Conservation (phyloP, 2,329 filamentous ascomycete species). For the Cryphonectria japonica region DNA sequence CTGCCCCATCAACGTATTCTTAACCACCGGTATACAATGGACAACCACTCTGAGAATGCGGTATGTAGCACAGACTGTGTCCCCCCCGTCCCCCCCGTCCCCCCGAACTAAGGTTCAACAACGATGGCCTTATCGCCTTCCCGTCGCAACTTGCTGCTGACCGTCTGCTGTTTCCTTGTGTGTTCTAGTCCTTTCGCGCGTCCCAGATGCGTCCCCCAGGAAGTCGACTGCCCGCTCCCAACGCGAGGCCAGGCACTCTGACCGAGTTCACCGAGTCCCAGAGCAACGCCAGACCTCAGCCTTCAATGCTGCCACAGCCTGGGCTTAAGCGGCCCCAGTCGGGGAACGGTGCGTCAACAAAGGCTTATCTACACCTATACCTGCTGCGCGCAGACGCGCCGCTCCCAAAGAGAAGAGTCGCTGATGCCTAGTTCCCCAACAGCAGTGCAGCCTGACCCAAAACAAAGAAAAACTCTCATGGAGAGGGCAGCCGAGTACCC, state of each 20-base stretch:
- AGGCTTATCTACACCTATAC: background rate
- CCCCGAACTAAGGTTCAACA: background rate
- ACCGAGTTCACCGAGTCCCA: slow-evolving; percentile 64
- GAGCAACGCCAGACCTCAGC: slow-evolving; percentile 56
- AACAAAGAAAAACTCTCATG: slow-evolving; percentile 59
- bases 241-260: slow-evolving; percentile 40
- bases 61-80: slow-evolving; percentile 33
- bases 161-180: background rate
- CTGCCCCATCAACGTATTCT: slow-evolving; percentile 31
- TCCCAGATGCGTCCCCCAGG: slow-evolving; percentile 32
- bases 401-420: slow-evolving; percentile 6
- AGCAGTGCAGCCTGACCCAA: slow-evolving; percentile 61
- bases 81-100: background rate
- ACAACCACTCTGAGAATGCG: slow-evolving; percentile 40
- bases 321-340: slow-evolving; percentile 52
- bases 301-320: slow-evolving; percentile 45
- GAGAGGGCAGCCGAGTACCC: slow-evolving; percentile 59
- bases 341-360: slow-evolving; percentile 36
- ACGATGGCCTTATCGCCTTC: background rate
- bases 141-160: background rate
- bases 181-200: slow-evolving; percentile 31
- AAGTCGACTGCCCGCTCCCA: slow-evolving; percentile 32
- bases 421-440: slow-evolving; percentile 29
- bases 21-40: slow-evolving; percentile 38
- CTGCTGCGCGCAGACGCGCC: background rate